These are phyloP conservation scores for Yamadazyma philogaea DNA, from an alignment of 805 yeast species.

Conservation along the genomic window DNA sequence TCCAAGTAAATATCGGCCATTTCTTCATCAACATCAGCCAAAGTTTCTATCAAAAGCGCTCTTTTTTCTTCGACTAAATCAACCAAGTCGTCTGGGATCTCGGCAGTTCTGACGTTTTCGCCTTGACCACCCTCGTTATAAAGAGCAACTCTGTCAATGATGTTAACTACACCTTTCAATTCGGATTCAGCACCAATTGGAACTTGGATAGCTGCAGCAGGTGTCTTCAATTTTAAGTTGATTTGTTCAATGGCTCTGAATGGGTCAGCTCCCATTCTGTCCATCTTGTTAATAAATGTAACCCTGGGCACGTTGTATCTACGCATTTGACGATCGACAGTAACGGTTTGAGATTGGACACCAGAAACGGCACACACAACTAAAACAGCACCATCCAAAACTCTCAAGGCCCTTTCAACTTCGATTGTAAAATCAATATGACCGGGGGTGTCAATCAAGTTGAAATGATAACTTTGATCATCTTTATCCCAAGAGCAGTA, in stretches of 20 bases:
- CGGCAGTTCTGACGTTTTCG: constrained; percentile 61
- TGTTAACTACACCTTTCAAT: constrained; percentile 85
- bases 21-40: constrained; percentile 98
- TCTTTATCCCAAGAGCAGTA: constrained; percentile 94
- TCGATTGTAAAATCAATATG: constrained; percentile 98
- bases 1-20: constrained; percentile 91
- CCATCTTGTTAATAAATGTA: constrained; percentile 97
- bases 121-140: constrained; percentile 92
- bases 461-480: constrained; percentile 70
- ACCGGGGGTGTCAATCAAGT: constrained; percentile 97
- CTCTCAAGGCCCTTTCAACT: constrained; percentile 98
- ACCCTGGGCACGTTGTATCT: constrained; percentile 96
- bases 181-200: constrained; percentile 93
- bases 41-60: constrained; percentile 77
- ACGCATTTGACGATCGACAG: constrained; percentile 98
- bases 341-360: constrained; percentile 97
- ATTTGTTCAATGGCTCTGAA: constrained; percentile 92
- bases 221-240: constrained; percentile 78
- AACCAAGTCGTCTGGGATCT: constrained; percentile 74
- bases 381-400: constrained; percentile 95
- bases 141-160: constrained; percentile 80
- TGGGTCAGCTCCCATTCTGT: constrained; percentile 98
- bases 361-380: constrained; percentile 99
- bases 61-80: constrained; percentile 90
- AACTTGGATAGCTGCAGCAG: constrained; percentile 97